Base-by-base conservation (phyloP, 2,329 filamentous ascomycete genomes). In the Cercospora beticola region DNA sequence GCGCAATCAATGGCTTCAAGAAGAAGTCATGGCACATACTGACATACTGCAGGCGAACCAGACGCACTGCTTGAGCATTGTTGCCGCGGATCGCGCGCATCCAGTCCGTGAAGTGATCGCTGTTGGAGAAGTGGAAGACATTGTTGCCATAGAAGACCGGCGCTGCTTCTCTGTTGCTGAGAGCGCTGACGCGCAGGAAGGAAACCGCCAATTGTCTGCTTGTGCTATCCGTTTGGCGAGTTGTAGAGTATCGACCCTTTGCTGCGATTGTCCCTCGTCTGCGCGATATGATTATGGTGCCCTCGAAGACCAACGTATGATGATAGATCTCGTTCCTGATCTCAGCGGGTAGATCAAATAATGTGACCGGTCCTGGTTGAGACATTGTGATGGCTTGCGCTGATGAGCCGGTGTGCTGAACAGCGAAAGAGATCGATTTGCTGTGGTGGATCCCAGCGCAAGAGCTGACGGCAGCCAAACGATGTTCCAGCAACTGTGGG, bases 81-180 rank as follows among this genome's bases (percentile, higher is more conserved):
- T 33, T 33, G 14, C 60, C 40, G 36, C 14, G 36, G n/a, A 64
- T 64, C 23, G 6, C 30, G n/a, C 52, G 26, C 5, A 36, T 23
- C 62, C 62, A 64, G 3, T 64, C 46, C 9, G 28, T 16, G 30
- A 64, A 64, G 10, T 56, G 46, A 43, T 63, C 49, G 46, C n/a
- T 9, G n/a, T 23, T 56, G 30, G 28, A 10, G 46, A 64, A 30
- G 28, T 26, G 62, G 12, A 33, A 64, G 16, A 14, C 18, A 30
- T 36, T 23, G 30, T 64, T 40, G 23, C 62, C 62, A 21, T 64
- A 52, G 12, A 56, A n/a, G 5, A 64, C 12, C 16, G 62, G 28
- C 33, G 28, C 18, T 14, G 60, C 10, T 28, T 63, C 60, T 4
- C n/a, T 12, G 10, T 23, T 56, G 49, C 18, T 21, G 5, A 23